Base-by-base conservation (phyloP, 192 early-diverging fungal genomes). In the Geosiphon pyriformis region DNA sequence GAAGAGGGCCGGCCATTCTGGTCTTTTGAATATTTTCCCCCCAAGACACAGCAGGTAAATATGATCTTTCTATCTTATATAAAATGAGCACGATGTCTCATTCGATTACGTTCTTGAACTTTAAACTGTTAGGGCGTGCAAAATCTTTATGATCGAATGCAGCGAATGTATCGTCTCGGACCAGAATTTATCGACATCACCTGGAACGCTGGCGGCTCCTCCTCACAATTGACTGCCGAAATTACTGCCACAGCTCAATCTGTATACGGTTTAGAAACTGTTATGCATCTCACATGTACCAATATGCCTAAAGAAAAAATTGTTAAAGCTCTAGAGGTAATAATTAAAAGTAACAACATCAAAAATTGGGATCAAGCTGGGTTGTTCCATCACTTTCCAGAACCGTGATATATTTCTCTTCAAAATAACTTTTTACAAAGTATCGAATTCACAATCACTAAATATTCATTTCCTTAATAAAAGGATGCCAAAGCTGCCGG, bases 11-110 rank as follows among this genome's bases (percentile, higher is more conserved):
- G 77, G 29, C 67, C 73, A 57, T 85, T 71, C 71, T 92, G 85
- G 76, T 96, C 94, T 31, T 93, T 99, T 67, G 97, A 99, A 79
- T 99, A 90, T 79, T 99, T 98, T 68, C 95, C 97, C 32, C 97
- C 97, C 50, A 99, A 95, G 77, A 99, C 97, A n/a, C 85, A 88
- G 52, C 82, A 86, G 77, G 83, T 80, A 79, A 69, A 34, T 12
- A n/a, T 59, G 20, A 7, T 23, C 7, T 4, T 52, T 52, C 6
- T 25, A n/a, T 52, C 50, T 6, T n/a, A 1, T 52, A 25, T 3
- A 2, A 52, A 8, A 52, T 25, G 12, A 52, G 26, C 51, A 25
- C 51, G 51, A 52, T 25, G 15, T 23, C 25, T 1, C 26, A 18
- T 25, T 52, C 3, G 0, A 52, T 11, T 52, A 25, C 10, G 8